Evolutionary conservation across 1,284 basidiomycete species (phyloP), one percentile per base, ranked within the genome.

Genomic region (Leccinum huronense): DNA sequence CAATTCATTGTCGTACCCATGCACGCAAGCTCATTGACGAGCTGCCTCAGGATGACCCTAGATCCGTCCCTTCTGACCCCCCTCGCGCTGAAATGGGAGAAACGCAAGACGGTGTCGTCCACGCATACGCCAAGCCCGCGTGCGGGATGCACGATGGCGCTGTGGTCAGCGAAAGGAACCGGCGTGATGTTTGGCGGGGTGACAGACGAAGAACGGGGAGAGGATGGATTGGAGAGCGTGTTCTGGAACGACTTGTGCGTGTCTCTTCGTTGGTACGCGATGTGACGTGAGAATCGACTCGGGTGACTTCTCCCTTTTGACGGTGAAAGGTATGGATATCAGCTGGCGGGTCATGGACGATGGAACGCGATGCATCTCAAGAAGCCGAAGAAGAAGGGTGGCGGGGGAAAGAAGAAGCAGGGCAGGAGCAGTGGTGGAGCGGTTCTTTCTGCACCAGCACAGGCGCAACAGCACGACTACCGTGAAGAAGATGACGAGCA

Each of bases 161-260:
- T 90, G 1, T 96, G 94, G 94, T 69, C 78, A 11, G 75, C 83
- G 13, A 87, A 84, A 68, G 81, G 79, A 31, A 90, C 87, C 71
- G 94, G 94, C 1, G 81, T 97, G 1, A 77, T 96, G 59, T 98
- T 97, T 71, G 95, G 95, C 13, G 95, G 95, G 5, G 95, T 97
- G 0, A 90, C 89, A 6, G 95, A 98, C 71, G 91, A 94, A 65
- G 95, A 97, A 71, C 88, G 83, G 33, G 85, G 86, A 64, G 95
- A 97, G 74, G 95, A 97, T 73, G 89, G 86, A 1, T 77, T 98
- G 70, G 90, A 94, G 65, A 93, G 90, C 67, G 82, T 89, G 1
- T 95, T 95, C 73, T 91, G 90, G 80, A 93, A 94, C 66, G 93
- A 95, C 70, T 67, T 95, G 90, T 61, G 3, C 53, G 61, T 57